Evolutionary conservation across 805 yeast genomes (phyloP), one percentile per base, ranked within the genome.

Genomic region (Pichia ethanolica): DNA sequence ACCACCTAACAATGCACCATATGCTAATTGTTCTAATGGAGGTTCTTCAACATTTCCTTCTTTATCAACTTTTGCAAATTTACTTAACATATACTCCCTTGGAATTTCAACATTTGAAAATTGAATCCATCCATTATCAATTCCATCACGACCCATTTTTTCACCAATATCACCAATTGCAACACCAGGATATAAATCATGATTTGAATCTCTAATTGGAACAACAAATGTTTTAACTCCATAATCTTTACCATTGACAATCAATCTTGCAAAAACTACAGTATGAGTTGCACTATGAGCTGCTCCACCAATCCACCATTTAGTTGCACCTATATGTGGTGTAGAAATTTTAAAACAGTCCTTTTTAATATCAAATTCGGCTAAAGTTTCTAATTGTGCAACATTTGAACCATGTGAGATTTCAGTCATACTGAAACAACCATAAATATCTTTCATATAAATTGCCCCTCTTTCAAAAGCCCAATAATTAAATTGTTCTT

Each of bases 221-320:
- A 90, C 97, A 33, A 90, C 86, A 70, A 90, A 90, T 10, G 90
- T 86, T 69, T 87, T 88, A 49, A 90, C 96, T 43, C 97, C 97
- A 65, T 89, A 82, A 67, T 90, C 97, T 66, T 85, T 79, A 35
- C 86, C 91, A 42, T 83, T 72, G 33, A 88, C 89, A 46, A 86
- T 78, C 53, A 90, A 73, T 53, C 97, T 75, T 5, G 97, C 97
- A 65, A 82, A 90, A 28, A 81, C 85, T n/a, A 83, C 80, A 27
- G 88, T 73, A 69, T 90, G 97, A 32, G 90, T 88, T 6, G 97
- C 88, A 25, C 95, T 83, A 67, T 88, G 95, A 10, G 97, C 97
- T 39, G 97, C 97, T 59, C 97, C 97, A 44, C 97, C 97, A 60
- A 90, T 90, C 97, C 97, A 90, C 97, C 97, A 90, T 66, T 90